phyloP scores from a whole-genome alignment of 768 basidiomycete genomes.

The Cystofilobasidium ferigula region DNA sequence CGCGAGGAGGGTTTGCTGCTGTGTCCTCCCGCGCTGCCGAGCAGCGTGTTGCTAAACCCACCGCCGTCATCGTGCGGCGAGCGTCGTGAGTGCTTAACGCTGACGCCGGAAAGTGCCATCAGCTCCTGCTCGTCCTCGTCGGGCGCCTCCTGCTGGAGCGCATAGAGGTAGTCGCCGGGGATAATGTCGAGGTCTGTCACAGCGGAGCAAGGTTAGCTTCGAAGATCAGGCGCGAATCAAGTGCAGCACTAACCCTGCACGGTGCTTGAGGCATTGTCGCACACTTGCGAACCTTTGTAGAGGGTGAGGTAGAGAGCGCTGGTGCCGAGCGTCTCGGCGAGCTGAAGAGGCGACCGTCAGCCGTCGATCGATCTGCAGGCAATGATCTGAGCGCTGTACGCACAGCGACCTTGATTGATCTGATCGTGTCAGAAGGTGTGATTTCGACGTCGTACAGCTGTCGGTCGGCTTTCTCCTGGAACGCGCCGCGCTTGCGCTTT shows the following conservation, averaged over 20 bases:
- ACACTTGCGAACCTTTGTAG: not conserved
- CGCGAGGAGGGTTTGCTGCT: not conserved
- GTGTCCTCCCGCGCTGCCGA: not conserved
- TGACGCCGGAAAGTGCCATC: slow-evolving; percentile 3
- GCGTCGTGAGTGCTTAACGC: not conserved
- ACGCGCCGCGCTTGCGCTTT: slow-evolving; percentile 1
- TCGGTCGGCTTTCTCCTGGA: not conserved
- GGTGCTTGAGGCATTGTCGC: slow-evolving; percentile 12
- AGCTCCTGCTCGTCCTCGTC: slow-evolving; percentile 11
- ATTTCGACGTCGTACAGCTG: not conserved
- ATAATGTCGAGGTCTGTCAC: slow-evolving; percentile 35
- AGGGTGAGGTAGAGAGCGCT: slow-evolving; percentile 14
- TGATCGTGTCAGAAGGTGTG: not conserved
- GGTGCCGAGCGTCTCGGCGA: not conserved
- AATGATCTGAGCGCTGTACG: not conserved
- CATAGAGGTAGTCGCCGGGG: slow-evolving; percentile 35
- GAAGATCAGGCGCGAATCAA: no score
- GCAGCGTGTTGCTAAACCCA: slow-evolving; percentile 12
- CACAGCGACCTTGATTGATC: not conserved
- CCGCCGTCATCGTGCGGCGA: not conserved
- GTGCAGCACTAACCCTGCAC: not conserved
- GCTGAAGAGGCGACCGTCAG: not conserved
- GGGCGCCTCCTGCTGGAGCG: slow-evolving; percentile 35
- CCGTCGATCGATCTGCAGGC: not conserved
- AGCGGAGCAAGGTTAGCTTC: no score